A percentile compares a stretch with the other conserved stretches of the same genome.
Conservation (phyloP, 108 stramenopile genomes). For the Bacterosira constricta region DNA sequence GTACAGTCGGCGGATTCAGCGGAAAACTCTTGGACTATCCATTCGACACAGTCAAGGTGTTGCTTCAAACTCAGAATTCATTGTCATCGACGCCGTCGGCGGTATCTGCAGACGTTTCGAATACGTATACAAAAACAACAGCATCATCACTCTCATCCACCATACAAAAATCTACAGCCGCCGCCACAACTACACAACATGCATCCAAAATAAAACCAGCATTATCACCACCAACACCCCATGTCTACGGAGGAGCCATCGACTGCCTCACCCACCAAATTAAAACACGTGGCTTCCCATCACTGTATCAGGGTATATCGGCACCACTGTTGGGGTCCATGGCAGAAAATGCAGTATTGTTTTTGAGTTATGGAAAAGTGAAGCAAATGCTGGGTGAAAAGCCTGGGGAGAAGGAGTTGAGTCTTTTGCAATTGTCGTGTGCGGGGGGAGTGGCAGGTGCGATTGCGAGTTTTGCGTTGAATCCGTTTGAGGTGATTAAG, state of each 20-base stretch:
- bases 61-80: conserved; percentile 46
- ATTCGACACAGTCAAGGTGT: conserved; percentile 59
- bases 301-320: conserved; percentile 49
- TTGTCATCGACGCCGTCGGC: conserved; percentile 1
- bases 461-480: conserved; percentile 36
- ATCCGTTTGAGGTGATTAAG: conserved; percentile 57
- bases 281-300: conserved; percentile 41
- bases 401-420: conserved; percentile 27
- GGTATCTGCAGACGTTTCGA: neutral
- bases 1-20: conserved; percentile 52
- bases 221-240: neutral
- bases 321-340: conserved; percentile 56
- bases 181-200: neutral
- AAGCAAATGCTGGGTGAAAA: conserved; percentile 40
- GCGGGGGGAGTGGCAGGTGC: conserved; percentile 50
- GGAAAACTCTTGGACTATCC: conserved; percentile 62
- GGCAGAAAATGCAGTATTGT: conserved; percentile 59
- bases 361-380: conserved; percentile 40
- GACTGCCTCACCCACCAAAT: conserved; percentile 51
- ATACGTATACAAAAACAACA: neutral
- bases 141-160: neutral
- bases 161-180: neutral
- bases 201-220: neutral
- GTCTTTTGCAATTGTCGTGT: conserved; percentile 37
- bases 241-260: conserved; percentile 45